Evolutionary conservation across 1,284 basidiomycete genomes (phyloP).

Genomic region (Pseudozyma thailandica): DNA sequence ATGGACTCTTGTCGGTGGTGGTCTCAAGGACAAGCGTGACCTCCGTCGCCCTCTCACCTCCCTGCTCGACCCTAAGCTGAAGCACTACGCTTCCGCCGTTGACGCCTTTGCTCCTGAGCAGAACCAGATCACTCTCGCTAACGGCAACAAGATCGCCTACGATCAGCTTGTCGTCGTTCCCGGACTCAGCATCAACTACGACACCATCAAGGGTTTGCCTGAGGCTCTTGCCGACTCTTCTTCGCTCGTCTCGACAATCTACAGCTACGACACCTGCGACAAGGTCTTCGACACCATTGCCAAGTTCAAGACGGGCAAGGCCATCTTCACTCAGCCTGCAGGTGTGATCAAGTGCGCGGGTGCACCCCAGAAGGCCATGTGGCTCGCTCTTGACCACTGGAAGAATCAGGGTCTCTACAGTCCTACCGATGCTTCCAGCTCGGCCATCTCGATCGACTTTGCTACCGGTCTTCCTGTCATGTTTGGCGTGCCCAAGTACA

Average conservation of each 20-base stretch:
- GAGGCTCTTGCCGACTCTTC: slow-evolving; percentile 80
- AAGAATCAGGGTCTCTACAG: slow-evolving; percentile 53
- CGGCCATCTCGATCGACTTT: slow-evolving; percentile 77
- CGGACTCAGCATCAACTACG: slow-evolving; percentile 82
- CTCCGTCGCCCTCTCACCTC: slow-evolving; percentile 76
- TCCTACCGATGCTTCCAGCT: slow-evolving; percentile 66
- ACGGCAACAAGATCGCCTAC: slow-evolving; percentile 79
- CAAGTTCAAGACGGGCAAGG: slow-evolving; percentile 80
- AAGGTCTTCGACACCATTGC: slow-evolving; percentile 67
- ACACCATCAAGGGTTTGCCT: slow-evolving; percentile 79
- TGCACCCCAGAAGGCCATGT: slow-evolving; percentile 71
- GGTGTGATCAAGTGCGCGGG: slow-evolving; percentile 95
- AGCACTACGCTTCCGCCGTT: slow-evolving; percentile 80
- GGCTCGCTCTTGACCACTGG: slow-evolving; percentile 64
- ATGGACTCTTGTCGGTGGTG: slow-evolving; percentile 92
- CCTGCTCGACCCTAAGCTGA: slow-evolving; percentile 72
- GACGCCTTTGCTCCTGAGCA: slow-evolving; percentile 78
- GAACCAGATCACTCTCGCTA: slow-evolving; percentile 78
- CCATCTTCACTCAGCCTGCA: slow-evolving; percentile 96
- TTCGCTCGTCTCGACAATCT: slow-evolving; percentile 91
- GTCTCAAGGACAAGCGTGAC: slow-evolving; percentile 76
- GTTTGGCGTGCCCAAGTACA: slow-evolving; percentile 88
- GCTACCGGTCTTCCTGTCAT: slow-evolving; percentile 88
- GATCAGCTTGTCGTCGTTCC: slow-evolving; percentile 89
- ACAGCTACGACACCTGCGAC: slow-evolving; percentile 71